phyloP scores from a whole-genome alignment of 306 rosid species.

The Rosa multiflora region DNA sequence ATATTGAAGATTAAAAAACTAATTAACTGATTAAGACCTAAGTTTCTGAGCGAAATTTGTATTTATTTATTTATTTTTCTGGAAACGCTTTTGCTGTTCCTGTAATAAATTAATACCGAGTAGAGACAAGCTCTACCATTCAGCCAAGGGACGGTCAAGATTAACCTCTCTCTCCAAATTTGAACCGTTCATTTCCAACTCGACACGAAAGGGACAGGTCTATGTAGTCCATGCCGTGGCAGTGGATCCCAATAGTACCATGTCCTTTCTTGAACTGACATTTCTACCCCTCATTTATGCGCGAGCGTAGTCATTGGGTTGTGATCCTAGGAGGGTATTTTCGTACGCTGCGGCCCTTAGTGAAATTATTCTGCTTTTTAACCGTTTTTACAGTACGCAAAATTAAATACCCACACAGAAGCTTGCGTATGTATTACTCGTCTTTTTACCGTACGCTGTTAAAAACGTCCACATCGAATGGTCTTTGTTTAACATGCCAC shows the following conservation, averaged over 20 bases:
- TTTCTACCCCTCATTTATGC: constrained; percentile 25
- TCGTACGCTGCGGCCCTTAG: constrained; percentile 13
- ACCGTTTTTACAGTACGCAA: not conserved
- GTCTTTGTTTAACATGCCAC: constrained; percentile 44
- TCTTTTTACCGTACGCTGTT: constrained; percentile 39
- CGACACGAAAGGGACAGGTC: constrained; percentile 45
- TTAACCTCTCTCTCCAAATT: not conserved
- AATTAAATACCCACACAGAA: not conserved
- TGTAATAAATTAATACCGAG: constrained; percentile 17
- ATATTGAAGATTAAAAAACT: not conserved
- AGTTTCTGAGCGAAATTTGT: constrained; percentile 21
- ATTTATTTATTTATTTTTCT: not conserved
- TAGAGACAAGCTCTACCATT: constrained; percentile 36
- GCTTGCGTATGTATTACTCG: constrained; percentile 6
- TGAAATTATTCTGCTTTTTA: not conserved
- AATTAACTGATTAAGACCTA: constrained; percentile 27
- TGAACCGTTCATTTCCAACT: constrained; percentile 30
- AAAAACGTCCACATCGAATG: constrained; percentile 29
- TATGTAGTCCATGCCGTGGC: constrained; percentile 40
- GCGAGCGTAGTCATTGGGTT: no score
- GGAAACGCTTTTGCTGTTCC: constrained; percentile 12
- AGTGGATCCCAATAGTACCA: constrained; percentile 38
- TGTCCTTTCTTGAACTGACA: constrained; percentile 36
- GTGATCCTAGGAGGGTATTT: not conserved
- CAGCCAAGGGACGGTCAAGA: constrained; percentile 31